phyloP scores from a whole-genome alignment of 352 stramenopile genomes.

The Globisporangium parvum region DNA sequence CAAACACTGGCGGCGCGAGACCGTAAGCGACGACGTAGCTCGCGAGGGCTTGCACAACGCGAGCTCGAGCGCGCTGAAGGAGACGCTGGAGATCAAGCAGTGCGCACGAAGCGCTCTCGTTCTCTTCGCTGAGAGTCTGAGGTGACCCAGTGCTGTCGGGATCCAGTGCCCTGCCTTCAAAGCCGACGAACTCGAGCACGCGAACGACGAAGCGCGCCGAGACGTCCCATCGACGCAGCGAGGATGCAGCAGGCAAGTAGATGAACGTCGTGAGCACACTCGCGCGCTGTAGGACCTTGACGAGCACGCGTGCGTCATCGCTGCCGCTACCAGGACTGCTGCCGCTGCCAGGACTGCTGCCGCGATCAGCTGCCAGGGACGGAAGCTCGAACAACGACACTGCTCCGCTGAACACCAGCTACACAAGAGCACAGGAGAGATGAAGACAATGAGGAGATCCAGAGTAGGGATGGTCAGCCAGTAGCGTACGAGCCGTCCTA shows the following conservation, averaged over 20 bases:
- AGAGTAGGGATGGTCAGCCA: background rate
- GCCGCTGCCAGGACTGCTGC: background rate
- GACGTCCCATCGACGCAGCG: constrained; percentile 29
- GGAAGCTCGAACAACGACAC: constrained; percentile 1
- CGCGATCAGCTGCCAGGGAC: background rate
- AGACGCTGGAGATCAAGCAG: constrained; percentile 1
- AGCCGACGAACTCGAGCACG: constrained; percentile 33
- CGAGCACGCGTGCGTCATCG: constrained; percentile 1
- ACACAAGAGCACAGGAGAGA: background rate
- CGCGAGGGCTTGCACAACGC: constrained; percentile 25
- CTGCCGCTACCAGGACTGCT: too few species aligned
- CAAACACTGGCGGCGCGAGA: constrained; percentile 17
- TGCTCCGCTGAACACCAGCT: constrained; percentile 36
- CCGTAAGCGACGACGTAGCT: constrained; percentile 33
- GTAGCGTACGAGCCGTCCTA: background rate
- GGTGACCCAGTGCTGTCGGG: background rate
- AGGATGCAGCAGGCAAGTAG: constrained; percentile 31
- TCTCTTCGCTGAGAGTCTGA: background rate
- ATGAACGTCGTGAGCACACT: constrained; percentile 26
- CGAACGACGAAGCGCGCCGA: constrained; percentile 25
- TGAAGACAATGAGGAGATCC: background rate
- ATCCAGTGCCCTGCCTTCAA: constrained; percentile 16
- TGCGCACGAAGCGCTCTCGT: background rate
- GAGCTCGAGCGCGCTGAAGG: constrained; percentile 10
- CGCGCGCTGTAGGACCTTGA: constrained; percentile 29